Percentiles rank a stretch among this genome's conserved stretches.
These are phyloP conservation scores for Suillus bovinus DNA, from an alignment of 768 basidiomycete species.

Conservation along the genomic window DNA sequence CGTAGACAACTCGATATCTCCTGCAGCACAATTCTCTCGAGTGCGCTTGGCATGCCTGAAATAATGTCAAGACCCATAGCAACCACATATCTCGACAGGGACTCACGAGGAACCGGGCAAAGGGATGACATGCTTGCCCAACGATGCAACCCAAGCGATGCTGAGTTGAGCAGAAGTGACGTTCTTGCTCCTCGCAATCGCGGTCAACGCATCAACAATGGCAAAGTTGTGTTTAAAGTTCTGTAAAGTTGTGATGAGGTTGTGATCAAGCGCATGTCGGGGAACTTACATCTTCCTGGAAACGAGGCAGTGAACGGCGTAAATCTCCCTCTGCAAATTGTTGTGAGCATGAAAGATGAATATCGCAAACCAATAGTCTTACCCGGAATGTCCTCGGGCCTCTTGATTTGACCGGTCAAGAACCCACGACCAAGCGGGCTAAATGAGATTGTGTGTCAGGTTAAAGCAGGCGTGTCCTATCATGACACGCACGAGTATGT, in stretches of 20 bases:
- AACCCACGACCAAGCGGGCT: slow-evolving; percentile 58
- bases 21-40: slow-evolving; percentile 46
- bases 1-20: slow-evolving; percentile 40
- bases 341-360: not conserved
- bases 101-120: slow-evolving; percentile 50
- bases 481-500: slow-evolving; percentile 51
- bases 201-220: slow-evolving; percentile 42
- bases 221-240: slow-evolving; percentile 44
- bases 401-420: slow-evolving; percentile 51
- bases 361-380: not conserved
- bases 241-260: slow-evolving; percentile 16
- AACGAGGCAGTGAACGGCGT: slow-evolving; percentile 40
- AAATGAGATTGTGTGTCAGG: slow-evolving; percentile 9
- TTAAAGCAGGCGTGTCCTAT: not conserved
- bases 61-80: not conserved
- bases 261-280: slow-evolving; percentile 9
- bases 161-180: slow-evolving; percentile 45
- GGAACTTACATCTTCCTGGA: slow-evolving; percentile 42
- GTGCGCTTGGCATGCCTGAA: slow-evolving; percentile 39
- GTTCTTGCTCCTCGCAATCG: slow-evolving; percentile 42
- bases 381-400: slow-evolving; percentile 35
- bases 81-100: not conserved
- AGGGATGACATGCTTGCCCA: slow-evolving; percentile 46
- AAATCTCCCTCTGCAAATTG: slow-evolving; percentile 38
- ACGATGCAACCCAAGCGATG: slow-evolving; percentile 44